Evolutionary conservation across 2,329 filamentous ascomycete genomes (phyloP).

Genomic region (Sporothrix dimorphospora): DNA sequence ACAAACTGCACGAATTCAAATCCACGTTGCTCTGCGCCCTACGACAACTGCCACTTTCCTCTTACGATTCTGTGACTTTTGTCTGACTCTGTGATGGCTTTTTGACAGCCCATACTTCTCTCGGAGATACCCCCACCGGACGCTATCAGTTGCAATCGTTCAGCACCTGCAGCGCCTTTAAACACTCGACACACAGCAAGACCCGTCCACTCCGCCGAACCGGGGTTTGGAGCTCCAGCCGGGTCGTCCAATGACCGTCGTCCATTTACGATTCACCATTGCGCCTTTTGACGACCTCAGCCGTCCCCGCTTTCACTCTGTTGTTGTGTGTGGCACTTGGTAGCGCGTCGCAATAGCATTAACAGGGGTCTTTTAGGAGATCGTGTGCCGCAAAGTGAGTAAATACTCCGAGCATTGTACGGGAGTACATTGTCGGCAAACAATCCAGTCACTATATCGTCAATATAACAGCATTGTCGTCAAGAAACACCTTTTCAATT

Average conservation of each 20-base stretch:
- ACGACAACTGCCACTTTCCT: not conserved
- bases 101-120: too few species aligned
- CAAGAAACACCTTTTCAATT: not conserved
- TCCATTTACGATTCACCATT: slow-evolving; percentile 1
- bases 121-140: too few species aligned
- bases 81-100: too few species aligned
- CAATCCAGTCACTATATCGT: not conserved
- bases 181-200: too few species aligned
- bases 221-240: not conserved
- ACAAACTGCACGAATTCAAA: not conserved
- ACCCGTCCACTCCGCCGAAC: not conserved
- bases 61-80: not conserved
- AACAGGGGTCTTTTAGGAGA: not conserved
- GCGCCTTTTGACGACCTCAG: slow-evolving; percentile 12
- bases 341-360: not conserved
- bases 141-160: not conserved
- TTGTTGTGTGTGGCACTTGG: not conserved
- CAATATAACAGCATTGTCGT: not conserved
- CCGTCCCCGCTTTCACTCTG: slow-evolving; percentile 15
- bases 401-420: not conserved
- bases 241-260: not conserved
- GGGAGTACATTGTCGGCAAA: not conserved
- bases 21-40: not conserved
- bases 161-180: not conserved
- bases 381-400: not conserved